phyloP scores from a whole-genome alignment of 148 eudicot species.

The Amaranthus hypochondriacus region DNA sequence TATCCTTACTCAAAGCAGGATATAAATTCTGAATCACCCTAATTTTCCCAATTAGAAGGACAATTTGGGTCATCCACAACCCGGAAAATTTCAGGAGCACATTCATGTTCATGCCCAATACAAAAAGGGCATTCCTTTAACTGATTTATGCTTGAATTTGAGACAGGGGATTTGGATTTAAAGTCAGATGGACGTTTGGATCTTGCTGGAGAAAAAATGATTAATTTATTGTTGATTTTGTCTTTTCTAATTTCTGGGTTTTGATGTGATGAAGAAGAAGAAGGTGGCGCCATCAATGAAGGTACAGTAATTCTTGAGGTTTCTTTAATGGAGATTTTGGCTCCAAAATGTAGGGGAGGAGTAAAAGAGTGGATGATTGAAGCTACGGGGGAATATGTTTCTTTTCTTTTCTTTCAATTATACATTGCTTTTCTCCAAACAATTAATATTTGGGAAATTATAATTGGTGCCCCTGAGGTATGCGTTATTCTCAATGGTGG shows the following conservation, averaged over 20 bases:
- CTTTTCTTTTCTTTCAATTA: background rate
- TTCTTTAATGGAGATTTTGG: background rate
- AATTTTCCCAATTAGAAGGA: conserved; percentile 51
- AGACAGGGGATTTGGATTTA: conserved; percentile 71
- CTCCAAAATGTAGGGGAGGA: background rate
- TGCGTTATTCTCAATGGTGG: no score
- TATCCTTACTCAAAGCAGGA: conserved; percentile 74
- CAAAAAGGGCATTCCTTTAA: conserved; percentile 76
- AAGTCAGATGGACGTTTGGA: conserved; percentile 85
- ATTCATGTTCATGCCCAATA: conserved; percentile 71
- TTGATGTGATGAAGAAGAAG: conserved; percentile 28
- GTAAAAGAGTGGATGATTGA: background rate
- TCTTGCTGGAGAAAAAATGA: conserved; percentile 79
- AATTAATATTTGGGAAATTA: no score
- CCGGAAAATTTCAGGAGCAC: conserved; percentile 96
- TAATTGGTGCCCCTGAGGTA: no score
- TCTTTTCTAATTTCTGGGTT: conserved; percentile 67
- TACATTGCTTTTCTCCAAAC: no score
- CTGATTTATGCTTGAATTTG: conserved; percentile 29
- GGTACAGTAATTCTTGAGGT: background rate
- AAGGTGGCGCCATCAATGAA: conserved; percentile 8
- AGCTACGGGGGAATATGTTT: background rate
- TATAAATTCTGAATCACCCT: conserved; percentile 83
- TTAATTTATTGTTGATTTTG: conserved; percentile 64
- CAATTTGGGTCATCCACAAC: conserved; percentile 36